Evolutionary conservation across 78 protist genomes (phyloP).

Genomic region (Parvularia atlantis): DNA sequence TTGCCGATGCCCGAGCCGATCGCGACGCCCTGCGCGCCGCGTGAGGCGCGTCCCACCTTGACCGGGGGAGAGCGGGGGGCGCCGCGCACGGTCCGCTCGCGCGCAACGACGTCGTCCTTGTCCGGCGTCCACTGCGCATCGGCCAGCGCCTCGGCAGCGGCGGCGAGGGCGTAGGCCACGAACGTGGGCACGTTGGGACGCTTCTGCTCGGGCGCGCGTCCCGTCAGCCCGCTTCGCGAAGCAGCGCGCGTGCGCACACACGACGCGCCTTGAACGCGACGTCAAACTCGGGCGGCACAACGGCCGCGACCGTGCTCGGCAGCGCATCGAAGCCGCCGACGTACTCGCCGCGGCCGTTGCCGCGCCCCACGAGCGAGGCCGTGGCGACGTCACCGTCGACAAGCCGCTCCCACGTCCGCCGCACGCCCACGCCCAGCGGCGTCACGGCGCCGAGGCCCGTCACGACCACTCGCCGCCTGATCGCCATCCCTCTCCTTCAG

Average conservation of each 20-base stretch:
- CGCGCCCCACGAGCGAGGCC: neutral
- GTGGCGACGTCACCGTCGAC: constrained; percentile 3
- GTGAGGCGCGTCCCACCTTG: constrained; percentile 1
- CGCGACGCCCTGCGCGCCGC: constrained; percentile 42
- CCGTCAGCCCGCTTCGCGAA: neutral
- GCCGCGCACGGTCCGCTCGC: constrained; percentile 9
- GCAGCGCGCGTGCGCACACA: neutral
- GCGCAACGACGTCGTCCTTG: neutral
- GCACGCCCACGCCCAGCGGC: constrained; percentile 74
- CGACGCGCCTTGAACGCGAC: no score
- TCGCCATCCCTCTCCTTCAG: no score
- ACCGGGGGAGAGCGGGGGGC: neutral
- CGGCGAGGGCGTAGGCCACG: constrained; percentile 58
- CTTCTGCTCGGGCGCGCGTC: neutral
- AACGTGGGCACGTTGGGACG: constrained; percentile 22
- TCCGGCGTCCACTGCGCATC: constrained; percentile 27
- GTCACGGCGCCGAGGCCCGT: constrained; percentile 84
- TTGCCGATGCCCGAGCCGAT: constrained; percentile 78
- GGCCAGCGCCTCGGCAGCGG: constrained; percentile 62
- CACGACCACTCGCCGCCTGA: constrained; percentile 79
- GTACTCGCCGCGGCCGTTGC: neutral
- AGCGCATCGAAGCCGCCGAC: neutral
- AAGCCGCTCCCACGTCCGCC: constrained; percentile 44
- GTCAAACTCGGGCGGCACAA: no score
- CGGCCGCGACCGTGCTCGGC: neutral